Evolutionary conservation across 2,329 filamentous ascomycete genomes (phyloP).

Genomic region (Corinectria fuckeliana): DNA sequence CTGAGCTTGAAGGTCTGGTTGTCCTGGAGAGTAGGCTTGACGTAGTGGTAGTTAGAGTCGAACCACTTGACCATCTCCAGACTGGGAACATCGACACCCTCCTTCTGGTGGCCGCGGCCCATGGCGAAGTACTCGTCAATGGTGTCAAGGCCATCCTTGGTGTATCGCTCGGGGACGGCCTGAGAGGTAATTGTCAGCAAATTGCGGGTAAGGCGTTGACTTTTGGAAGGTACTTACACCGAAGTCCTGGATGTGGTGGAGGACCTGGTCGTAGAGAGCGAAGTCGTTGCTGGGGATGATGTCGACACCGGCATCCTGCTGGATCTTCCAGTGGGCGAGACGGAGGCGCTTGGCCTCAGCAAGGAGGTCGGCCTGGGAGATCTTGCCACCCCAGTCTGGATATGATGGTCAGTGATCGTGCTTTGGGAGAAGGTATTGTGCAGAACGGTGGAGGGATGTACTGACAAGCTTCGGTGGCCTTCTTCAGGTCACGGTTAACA

Average conservation of each 20-base stretch:
- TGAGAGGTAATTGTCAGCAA: constrained; percentile 44
- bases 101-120: constrained; percentile 98
- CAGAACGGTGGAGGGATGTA: constrained; percentile 43
- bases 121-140: constrained; percentile 99
- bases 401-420: constrained; percentile 34
- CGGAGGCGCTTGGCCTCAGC: constrained; percentile 96
- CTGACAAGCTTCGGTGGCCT: constrained; percentile 93
- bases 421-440: constrained; percentile 31
- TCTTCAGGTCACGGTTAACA: constrained; percentile 98
- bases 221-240: constrained; percentile 67
- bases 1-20: constrained; percentile 94
- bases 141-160: constrained; percentile 82
- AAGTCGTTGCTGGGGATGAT: constrained; percentile 99
- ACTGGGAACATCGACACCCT: constrained; percentile 87
- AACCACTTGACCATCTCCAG: constrained; percentile 99
- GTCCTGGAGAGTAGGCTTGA: constrained; percentile 98
- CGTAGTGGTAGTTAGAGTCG: constrained; percentile 99
- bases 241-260: constrained; percentile 98
- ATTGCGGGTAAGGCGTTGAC: neutral
- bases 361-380: constrained; percentile 89
- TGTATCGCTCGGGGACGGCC: constrained; percentile 93
- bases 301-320: constrained; percentile 97
- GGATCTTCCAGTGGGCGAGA: constrained; percentile 98
- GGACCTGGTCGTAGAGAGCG: constrained; percentile 96
- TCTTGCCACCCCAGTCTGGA: constrained; percentile 85